phyloP scores from a whole-genome alignment of 306 rosid species.

The Quercus gilva region DNA sequence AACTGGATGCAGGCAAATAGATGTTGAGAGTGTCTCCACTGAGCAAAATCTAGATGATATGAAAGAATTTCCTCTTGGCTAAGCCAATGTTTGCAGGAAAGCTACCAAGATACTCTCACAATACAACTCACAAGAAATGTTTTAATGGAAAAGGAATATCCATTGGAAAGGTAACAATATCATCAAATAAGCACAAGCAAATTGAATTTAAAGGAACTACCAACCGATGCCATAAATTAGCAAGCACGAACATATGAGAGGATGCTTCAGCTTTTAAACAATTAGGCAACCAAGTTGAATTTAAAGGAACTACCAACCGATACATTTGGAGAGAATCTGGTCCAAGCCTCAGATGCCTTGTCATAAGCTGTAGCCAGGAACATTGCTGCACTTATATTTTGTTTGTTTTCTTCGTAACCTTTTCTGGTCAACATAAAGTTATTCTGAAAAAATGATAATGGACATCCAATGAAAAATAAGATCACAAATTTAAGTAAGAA shows the following conservation, averaged over 20 bases:
- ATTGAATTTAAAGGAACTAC: no score
- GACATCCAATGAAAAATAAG: background rate
- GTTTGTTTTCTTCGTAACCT: constrained; percentile 48
- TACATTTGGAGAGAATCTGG: constrained; percentile 62
- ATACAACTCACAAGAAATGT: background rate
- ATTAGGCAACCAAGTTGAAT: constrained; percentile 6
- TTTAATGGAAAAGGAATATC: background rate
- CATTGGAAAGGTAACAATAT: no score
- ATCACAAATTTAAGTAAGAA: background rate
- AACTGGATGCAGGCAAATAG: background rate
- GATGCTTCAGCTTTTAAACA: background rate
- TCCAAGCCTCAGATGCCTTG: constrained; percentile 88
- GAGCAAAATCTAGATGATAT: background rate
- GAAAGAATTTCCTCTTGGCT: constrained; percentile 1
- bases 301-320: constrained; percentile 42
- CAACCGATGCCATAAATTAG: constrained; percentile 6
- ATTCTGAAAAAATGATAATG: constrained; percentile 47
- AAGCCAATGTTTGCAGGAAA: background rate
- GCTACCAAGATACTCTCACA: background rate
- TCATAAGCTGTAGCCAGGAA: constrained; percentile 84
- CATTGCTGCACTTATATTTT: constrained; percentile 52
- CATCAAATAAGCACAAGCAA: background rate
- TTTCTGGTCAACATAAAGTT: constrained; percentile 63
- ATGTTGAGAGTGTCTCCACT: background rate
- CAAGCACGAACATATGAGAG: background rate